Conservation (phyloP, 441 rosid genomes). For the Brassica balearica region DNA sequence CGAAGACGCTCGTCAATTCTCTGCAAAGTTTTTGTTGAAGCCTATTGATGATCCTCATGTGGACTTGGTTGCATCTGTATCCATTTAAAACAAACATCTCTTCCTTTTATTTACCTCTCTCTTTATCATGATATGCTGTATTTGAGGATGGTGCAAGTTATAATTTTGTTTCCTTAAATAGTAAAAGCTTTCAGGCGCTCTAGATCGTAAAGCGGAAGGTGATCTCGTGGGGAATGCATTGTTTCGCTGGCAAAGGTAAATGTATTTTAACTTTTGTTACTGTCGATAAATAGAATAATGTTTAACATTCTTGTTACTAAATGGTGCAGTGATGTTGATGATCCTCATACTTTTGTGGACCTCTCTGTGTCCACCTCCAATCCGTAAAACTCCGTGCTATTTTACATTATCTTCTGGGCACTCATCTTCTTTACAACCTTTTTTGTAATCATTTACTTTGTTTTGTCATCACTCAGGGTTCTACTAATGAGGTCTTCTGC, state of each 20-base stretch:
- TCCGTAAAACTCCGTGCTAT: conserved; percentile 59
- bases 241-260: conserved; percentile 92
- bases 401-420: not conserved
- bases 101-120: not conserved
- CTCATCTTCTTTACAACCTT: conserved; percentile 15
- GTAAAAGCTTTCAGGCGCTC: conserved; percentile 70
- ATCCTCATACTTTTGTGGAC: conserved; percentile 92
- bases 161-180: conserved; percentile 35
- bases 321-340: conserved; percentile 72
- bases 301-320: not conserved
- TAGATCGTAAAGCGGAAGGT: conserved; percentile 67
- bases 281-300: not conserved
- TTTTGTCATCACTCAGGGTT: conserved; percentile 55
- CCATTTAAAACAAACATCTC: conserved; percentile 29
- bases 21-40: conserved; percentile 75
- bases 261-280: not conserved
- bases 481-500: conserved; percentile 73
- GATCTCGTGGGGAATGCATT: conserved; percentile 70
- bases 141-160: not conserved
- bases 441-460: conserved; percentile 34
- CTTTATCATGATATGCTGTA: not conserved
- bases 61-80: conserved; percentile 91
- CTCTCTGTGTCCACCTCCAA: conserved; percentile 76
- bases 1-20: conserved; percentile 77
- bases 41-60: conserved; percentile 96